Conservation (phyloP, 1,284 basidiomycete species). For the Vanrija sp. region DNA sequence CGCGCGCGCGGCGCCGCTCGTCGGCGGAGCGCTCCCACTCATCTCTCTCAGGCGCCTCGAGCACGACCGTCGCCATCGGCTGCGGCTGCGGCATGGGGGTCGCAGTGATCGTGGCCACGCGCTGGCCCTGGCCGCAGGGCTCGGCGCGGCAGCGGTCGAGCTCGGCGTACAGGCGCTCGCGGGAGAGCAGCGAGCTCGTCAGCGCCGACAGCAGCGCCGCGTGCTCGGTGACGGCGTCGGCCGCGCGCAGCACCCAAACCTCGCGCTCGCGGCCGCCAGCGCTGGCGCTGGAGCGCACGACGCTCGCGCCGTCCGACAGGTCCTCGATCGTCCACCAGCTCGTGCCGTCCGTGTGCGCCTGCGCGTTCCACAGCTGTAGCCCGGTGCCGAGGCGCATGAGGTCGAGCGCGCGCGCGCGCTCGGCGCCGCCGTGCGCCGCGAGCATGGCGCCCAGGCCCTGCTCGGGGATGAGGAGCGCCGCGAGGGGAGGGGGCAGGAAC, state of each 20-base stretch:
- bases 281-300: constrained; percentile 22
- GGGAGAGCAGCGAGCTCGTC: constrained; percentile 33
- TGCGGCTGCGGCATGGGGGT: too few species aligned
- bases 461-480: constrained; percentile 22
- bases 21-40: neutral
- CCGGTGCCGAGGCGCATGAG: constrained; percentile 21
- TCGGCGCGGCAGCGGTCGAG: constrained; percentile 17
- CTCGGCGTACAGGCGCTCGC: constrained; percentile 29
- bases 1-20: neutral
- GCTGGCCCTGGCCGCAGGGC: constrained; percentile 2
- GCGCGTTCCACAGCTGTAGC: constrained; percentile 28
- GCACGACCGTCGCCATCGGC: too few species aligned
- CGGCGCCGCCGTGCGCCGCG: neutral
- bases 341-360: neutral
- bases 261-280: constrained; percentile 23
- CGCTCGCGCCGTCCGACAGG: constrained; percentile 33
- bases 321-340: constrained; percentile 41
- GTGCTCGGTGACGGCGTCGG: neutral
- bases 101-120: neutral
- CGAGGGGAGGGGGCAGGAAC: constrained; percentile 43
- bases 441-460: neutral
- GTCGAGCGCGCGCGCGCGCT: constrained; percentile 14
- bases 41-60: neutral
- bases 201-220: constrained; percentile 22
- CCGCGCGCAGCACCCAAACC: constrained; percentile 38